Conservation (phyloP, 345 rosid species). For the Hypericum androsaemum region DNA sequence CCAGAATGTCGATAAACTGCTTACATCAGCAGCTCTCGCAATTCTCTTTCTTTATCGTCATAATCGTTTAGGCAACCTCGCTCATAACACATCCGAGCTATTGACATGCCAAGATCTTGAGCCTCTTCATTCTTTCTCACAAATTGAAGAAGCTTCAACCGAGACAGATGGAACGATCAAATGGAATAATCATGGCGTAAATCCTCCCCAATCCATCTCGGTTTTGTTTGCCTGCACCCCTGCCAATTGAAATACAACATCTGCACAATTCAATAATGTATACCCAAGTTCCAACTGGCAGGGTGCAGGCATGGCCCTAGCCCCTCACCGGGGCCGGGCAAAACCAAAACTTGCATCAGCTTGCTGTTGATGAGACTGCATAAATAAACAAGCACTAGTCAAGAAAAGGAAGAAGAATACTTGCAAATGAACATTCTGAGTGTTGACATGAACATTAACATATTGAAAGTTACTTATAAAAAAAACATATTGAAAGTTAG, state of each 20-base stretch:
- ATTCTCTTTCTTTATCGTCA: slow-evolving; percentile 18
- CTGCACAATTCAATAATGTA: neutral
- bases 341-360: slow-evolving; percentile 67
- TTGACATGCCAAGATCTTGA: slow-evolving; percentile 10
- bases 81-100: slow-evolving; percentile 8
- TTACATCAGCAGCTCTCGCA: slow-evolving; percentile 13
- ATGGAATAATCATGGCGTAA: neutral
- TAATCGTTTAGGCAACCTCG: slow-evolving; percentile 13
- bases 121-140: slow-evolving; percentile 26
- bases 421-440: neutral
- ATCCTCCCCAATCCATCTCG: neutral
- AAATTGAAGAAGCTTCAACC: slow-evolving; percentile 15
- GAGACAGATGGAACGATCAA: slow-evolving; percentile 2
- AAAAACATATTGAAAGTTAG: no score
- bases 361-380: slow-evolving; percentile 60
- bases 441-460: neutral
- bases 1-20: slow-evolving; percentile 17
- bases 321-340: slow-evolving; percentile 96
- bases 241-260: neutral
- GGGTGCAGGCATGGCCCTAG: slow-evolving; percentile 84
- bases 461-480: no score
- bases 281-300: slow-evolving; percentile 15
- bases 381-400: slow-evolving; percentile 1
- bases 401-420: slow-evolving; percentile 1
- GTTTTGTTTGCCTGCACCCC: slow-evolving; percentile 8